phyloP scores from a whole-genome alignment of 2,329 filamentous ascomycete species.

The Aspergillus sp. region DNA sequence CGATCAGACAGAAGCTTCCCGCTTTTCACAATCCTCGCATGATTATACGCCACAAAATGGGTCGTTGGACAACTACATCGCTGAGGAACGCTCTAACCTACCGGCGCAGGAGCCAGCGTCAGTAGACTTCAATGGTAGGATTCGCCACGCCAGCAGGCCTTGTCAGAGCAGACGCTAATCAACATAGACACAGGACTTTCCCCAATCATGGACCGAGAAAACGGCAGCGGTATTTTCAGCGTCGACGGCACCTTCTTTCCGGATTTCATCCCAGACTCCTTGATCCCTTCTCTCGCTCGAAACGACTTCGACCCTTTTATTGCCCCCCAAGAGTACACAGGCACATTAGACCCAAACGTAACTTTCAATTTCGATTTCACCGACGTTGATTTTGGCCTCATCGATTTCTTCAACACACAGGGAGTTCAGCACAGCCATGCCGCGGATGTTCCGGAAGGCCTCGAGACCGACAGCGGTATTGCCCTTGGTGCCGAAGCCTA shows the following conservation, averaged over 20 bases:
- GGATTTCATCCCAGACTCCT: constrained; percentile 27
- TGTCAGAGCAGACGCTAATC: not conserved
- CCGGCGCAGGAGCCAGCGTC: not conserved
- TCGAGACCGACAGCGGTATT: constrained; percentile 24
- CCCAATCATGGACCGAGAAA: constrained; percentile 24
- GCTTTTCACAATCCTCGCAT: not conserved
- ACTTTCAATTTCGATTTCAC: constrained; percentile 25
- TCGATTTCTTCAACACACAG: constrained; percentile 25
- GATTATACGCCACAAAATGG: not conserved
- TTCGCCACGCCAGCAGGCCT: not conserved
- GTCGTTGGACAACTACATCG: constrained; percentile 8
- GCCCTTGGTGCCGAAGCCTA: constrained; percentile 28
- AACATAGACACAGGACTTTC: constrained; percentile 13
- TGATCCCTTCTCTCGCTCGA: constrained; percentile 23
- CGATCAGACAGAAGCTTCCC: constrained; percentile 1
- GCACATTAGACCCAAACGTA: constrained; percentile 18
- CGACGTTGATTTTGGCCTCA: constrained; percentile 26
- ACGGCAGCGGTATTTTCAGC: constrained; percentile 27
- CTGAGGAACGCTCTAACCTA: not conserved
- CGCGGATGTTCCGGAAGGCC: constrained; percentile 12
- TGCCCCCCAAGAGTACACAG: constrained; percentile 21
- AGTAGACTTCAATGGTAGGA: constrained; percentile 16
- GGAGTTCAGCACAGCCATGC: constrained; percentile 9
- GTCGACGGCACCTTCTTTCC: constrained; percentile 29
- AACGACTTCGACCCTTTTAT: constrained; percentile 21